Evolutionary conservation across 805 yeast genomes (phyloP).

Genomic region (Wilhelminamyces savonicus): DNA sequence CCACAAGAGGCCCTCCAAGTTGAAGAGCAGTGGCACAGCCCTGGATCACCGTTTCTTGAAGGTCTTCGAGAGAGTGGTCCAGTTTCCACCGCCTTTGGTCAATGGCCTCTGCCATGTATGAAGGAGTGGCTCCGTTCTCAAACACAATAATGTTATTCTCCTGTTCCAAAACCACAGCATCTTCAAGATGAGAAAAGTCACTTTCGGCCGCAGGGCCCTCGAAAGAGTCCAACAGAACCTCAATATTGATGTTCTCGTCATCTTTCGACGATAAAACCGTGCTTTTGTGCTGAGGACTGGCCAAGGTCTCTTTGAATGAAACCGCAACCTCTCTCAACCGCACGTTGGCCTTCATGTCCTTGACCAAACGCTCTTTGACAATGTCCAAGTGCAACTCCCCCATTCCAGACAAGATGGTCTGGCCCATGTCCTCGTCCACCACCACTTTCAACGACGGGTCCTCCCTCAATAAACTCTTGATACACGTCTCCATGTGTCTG

Average conservation of each 20-base stretch:
- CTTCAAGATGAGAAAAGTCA: conserved; percentile 31
- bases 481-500: conserved; percentile 63
- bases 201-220: conserved; percentile 31
- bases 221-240: conserved; percentile 26
- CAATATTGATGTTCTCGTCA: conserved; percentile 15
- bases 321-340: conserved; percentile 81
- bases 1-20: conserved; percentile 58
- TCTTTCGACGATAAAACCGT: conserved; percentile 4
- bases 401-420: conserved; percentile 89
- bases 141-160: conserved; percentile 46
- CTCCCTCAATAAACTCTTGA: conserved; percentile 64
- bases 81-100: conserved; percentile 46
- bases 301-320: conserved; percentile 73
- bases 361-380: conserved; percentile 69
- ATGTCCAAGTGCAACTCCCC: conserved; percentile 95
- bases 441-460: conserved; percentile 80
- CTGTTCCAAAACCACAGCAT: conserved; percentile 30
- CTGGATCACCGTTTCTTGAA: conserved; percentile 49
- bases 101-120: conserved; percentile 13
- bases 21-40: conserved; percentile 60
- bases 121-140: conserved; percentile 23
- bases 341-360: conserved; percentile 76
- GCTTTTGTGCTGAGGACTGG: conserved; percentile 13
- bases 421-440: conserved; percentile 81
- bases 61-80: conserved; percentile 37